Evolutionary conservation across 805 yeast genomes (phyloP).

Genomic region (Debaryomyces prosopidis): DNA sequence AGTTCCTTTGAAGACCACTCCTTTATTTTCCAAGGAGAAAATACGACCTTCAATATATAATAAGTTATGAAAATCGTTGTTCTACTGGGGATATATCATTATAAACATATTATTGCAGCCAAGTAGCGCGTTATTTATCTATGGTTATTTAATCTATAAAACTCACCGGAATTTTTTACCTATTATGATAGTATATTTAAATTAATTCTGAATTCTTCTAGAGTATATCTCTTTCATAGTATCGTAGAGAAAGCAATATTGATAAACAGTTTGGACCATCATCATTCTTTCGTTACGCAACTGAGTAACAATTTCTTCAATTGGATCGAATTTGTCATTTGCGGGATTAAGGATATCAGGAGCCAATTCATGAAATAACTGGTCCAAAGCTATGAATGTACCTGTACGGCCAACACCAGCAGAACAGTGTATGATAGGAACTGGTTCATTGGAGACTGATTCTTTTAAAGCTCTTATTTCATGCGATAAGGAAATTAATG

Average conservation of each 20-base stretch:
- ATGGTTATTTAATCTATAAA: background rate
- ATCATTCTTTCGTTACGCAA: constrained; percentile 37
- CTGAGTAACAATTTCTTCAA: constrained; percentile 25
- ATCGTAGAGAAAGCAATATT: constrained; percentile 37
- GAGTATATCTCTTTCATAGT: constrained; percentile 12
- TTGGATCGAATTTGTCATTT: constrained; percentile 20
- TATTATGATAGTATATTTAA: too few species aligned
- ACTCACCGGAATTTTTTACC: background rate
- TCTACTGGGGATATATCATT: too few species aligned
- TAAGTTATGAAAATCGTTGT: too few species aligned
- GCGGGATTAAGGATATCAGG: background rate
- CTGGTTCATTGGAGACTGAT: constrained; percentile 4
- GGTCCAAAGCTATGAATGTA: constrained; percentile 38
- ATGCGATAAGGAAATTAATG: constrained; percentile 26
- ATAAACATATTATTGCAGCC: background rate
- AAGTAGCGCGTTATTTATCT: background rate
- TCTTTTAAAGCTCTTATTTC: constrained; percentile 14
- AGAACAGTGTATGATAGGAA: constrained; percentile 43
- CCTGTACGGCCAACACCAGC: constrained; percentile 53
- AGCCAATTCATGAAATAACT: constrained; percentile 18
- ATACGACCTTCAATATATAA: too few species aligned
- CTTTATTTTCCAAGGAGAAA: too few species aligned
- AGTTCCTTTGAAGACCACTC: too few species aligned
- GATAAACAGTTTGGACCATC: constrained; percentile 46
- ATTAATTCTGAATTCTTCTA: background rate